Evolutionary conservation across 805 yeast species (phyloP).

Genomic region (Saccharomycopsis oosterbeekiorum): DNA sequence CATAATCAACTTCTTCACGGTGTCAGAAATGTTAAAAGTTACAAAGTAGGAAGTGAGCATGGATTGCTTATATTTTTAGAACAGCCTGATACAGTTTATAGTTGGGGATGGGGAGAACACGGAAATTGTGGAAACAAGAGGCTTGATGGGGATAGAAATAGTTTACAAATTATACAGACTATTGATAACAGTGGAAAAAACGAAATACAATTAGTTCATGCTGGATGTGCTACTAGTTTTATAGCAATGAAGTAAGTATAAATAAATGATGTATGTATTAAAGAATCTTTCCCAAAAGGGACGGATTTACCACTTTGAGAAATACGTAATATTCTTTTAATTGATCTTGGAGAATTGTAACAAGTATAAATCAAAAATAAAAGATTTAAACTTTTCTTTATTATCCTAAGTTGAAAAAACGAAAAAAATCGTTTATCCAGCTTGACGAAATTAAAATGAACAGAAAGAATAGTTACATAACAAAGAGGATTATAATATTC

Average conservation of each 20-base stretch:
- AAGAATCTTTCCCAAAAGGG: conserved; percentile 57
- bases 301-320: conserved; percentile 47
- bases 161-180: not conserved
- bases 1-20: conserved; percentile 48
- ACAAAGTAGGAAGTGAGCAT: conserved; percentile 78
- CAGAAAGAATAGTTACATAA: not conserved
- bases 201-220: conserved; percentile 23
- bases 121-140: conserved; percentile 71
- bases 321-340: conserved; percentile 63
- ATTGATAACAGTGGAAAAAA: not conserved
- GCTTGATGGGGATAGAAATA: not conserved
- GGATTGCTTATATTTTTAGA: conserved; percentile 37
- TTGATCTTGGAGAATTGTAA: conserved; percentile 58
- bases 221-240: conserved; percentile 22
- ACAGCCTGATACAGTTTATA: conserved; percentile 31
- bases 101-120: conserved; percentile 99
- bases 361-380: conserved; percentile 26
- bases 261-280: conserved; percentile 45
- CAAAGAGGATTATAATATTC: not conserved
- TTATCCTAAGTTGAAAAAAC: not conserved
- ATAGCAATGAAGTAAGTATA: conserved; percentile 2
- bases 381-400: conserved; percentile 7
- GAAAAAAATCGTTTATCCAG: not conserved
- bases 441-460: not conserved
- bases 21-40: conserved; percentile 17